Base-by-base conservation (phyloP, 805 yeast genomes). In the Yarrowia keelungensis region DNA sequence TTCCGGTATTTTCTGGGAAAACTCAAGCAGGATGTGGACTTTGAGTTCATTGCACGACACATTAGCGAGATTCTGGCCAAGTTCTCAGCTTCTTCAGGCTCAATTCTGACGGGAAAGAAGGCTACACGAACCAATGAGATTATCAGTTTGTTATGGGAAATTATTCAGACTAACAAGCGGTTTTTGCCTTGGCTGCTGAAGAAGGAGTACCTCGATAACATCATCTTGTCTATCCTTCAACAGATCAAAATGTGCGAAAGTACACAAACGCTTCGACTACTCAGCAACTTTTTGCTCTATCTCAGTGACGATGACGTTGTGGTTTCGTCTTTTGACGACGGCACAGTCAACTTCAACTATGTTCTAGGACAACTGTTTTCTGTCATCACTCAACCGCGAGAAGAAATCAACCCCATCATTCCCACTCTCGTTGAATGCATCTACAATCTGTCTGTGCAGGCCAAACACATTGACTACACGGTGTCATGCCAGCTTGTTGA, bases 271-370 rank as follows among this genome's bases (percentile, higher is more conserved):
- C 47, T 62, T 14, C 14, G 67, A 4, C 45, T 62, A 3, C 56
- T 49, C 12, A 39, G 56, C 39, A 62, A 62, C 56, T 62, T 62
- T n/a, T 26, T 62, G 56, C 67, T 62, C 9, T 62, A 62, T n/a
- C 39, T 62, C 10, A 38, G 47, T n/a, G 56, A 49, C 15, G 56
- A 62, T 39, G 67, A 62, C 12, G 67, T 62, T 16, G 67, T 62
- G 19, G 67, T 62, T 10, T 38, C 56, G 22, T 47, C 56, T 2
- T 47, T 62, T 7, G 67, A 62, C 22, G 65, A 59, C n/a, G 65
- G 65, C 5, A 12, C 67, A 1, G 54, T 47, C 7, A 47, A 62
- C 16, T 62, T 62, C 56, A 49, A 62, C 32, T 47, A 47, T n/a
- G n/a, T 62, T 9, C 56, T 62, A 4, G 56, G 56, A 22, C 56